These are phyloP conservation scores for Theileria parva DNA, from an alignment of 169 alveolate genomes.

Conservation along the genomic window DNA sequence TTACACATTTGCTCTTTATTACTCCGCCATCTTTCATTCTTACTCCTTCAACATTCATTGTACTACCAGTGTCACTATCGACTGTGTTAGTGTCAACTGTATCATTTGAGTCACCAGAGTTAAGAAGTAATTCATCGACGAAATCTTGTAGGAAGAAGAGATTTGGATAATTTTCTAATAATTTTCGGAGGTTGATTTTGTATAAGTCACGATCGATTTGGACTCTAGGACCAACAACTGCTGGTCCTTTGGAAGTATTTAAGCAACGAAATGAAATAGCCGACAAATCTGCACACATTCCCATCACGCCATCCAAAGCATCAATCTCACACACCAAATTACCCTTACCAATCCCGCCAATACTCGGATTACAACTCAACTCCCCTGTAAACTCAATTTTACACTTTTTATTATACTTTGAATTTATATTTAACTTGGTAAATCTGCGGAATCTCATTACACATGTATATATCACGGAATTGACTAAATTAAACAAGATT, in stretches of 20 bases:
- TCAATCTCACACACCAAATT: constrained; percentile 89
- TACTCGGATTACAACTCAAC: constrained; percentile 87
- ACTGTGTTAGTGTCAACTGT: constrained; percentile 13
- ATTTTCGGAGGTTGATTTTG: constrained; percentile 70
- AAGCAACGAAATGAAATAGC: constrained; percentile 87
- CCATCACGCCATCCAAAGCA: constrained; percentile 91
- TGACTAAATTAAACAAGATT: constrained; percentile 33
- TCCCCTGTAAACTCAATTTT: constrained; percentile 63
- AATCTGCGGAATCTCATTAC: not conserved
- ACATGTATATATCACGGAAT: constrained; percentile 56
- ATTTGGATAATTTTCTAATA: constrained; percentile 10
- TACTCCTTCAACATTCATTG: constrained; percentile 60
- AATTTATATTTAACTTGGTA: not conserved
- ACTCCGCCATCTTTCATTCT: constrained; percentile 61
- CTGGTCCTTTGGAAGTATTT: constrained; percentile 87
- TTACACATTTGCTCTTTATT: constrained; percentile 67
- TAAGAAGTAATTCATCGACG: constrained; percentile 64
- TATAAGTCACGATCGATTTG: constrained; percentile 87
- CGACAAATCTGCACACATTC: constrained; percentile 83
- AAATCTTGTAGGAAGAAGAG: constrained; percentile 56
- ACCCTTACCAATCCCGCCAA: constrained; percentile 94
- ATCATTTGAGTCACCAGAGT: constrained; percentile 11
- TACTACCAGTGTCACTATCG: constrained; percentile 8
- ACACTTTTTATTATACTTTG: not conserved
- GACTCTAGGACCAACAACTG: constrained; percentile 90